A percentile compares a stretch with the other conserved stretches of the same genome.
These are phyloP conservation scores for Naganishia liquefaciens DNA, from an alignment of 1,284 basidiomycete species.

Conservation along the genomic window DNA sequence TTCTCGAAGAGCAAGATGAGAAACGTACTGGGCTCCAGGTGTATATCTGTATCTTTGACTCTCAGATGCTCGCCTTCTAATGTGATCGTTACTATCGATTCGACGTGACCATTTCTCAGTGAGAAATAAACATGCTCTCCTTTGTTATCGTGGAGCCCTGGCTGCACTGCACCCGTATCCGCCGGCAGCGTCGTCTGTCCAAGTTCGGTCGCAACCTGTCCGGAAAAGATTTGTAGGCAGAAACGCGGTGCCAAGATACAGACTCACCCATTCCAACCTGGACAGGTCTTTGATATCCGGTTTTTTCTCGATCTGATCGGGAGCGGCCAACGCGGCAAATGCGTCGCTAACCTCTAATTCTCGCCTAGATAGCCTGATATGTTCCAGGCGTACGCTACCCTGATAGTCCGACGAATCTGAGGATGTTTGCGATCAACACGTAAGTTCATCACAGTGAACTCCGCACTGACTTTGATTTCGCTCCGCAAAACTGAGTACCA, in stretches of 20 bases:
- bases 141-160: background rate
- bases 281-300: conserved; percentile 11
- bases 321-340: conserved; percentile 11
- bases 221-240: background rate
- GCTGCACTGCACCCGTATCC: background rate
- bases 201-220: conserved; percentile 1
- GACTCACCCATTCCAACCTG: conserved; percentile 26
- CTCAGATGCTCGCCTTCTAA: background rate
- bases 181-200: conserved; percentile 1
- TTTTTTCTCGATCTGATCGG: conserved; percentile 6
- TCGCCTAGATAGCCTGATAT: conserved; percentile 8
- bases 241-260: background rate
- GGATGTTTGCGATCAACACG: background rate
- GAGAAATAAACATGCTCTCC: no score
- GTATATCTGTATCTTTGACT: background rate
- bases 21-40: background rate
- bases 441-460: background rate
- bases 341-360: conserved; percentile 28
- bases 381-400: background rate
- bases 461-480: background rate
- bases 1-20: no score
- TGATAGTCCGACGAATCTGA: background rate
- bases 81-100: background rate
- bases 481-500: conserved; percentile 8
- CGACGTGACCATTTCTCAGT: background rate